phyloP scores from a whole-genome alignment of 306 rosid genomes.

The Begonia fuchsioides region DNA sequence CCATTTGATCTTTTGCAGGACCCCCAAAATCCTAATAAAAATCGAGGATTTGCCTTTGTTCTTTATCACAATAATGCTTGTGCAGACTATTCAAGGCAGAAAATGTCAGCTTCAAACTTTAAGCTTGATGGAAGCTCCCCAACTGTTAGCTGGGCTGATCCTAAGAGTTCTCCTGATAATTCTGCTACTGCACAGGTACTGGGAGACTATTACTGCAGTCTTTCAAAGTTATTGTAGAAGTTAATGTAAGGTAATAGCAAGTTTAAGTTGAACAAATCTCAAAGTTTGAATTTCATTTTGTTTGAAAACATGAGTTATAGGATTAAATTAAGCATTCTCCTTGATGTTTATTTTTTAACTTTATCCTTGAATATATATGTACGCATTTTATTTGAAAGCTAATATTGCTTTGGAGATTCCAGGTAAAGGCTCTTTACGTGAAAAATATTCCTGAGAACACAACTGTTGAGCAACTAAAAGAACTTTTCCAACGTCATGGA shows the following conservation, averaged over 20 bases:
- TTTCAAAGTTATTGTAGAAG: conserved; percentile 1
- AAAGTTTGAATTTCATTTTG: too few relatives aligned
- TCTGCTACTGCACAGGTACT: conserved; percentile 76
- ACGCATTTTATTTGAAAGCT: background rate
- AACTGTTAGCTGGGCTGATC: conserved; percentile 97
- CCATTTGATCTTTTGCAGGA: conserved; percentile 40
- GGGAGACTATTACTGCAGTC: background rate
- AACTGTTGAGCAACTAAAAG: conserved; percentile 76
- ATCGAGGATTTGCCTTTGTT: conserved; percentile 97
- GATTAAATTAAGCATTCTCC: too few relatives aligned
- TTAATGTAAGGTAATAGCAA: background rate
- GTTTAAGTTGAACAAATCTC: too few relatives aligned
- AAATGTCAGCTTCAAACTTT: conserved; percentile 55
- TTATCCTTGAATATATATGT: too few relatives aligned
- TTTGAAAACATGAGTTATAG: too few relatives aligned
- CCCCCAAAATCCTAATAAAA: conserved; percentile 67
- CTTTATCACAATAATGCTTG: conserved; percentile 92
- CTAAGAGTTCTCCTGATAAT: conserved; percentile 68
- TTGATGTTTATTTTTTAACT: too few relatives aligned
- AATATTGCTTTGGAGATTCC: conserved; percentile 6
- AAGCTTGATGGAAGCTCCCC: conserved; percentile 82
- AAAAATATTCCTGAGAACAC: conserved; percentile 95
- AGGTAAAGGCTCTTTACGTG: conserved; percentile 97
- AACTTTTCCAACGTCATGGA: conserved; percentile 75
- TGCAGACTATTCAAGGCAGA: conserved; percentile 95